Evolutionary conservation across 352 stramenopile genomes (phyloP), one percentile per base, ranked within the genome.

Genomic region (Globisporangium nodosum): DNA sequence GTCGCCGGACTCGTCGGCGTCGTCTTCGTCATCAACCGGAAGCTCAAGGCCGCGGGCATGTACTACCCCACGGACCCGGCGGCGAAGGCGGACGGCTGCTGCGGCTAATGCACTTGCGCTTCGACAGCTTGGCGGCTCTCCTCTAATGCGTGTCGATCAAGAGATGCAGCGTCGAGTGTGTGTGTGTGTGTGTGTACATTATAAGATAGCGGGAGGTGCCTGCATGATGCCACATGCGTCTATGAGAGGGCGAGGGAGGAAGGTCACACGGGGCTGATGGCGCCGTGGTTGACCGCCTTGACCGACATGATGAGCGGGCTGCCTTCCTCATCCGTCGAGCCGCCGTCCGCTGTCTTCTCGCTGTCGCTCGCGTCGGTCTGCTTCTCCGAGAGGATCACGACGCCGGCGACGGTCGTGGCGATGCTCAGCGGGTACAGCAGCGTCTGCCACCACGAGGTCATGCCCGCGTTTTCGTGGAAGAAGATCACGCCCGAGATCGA

Each of bases 401-500:
- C 85, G 18, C 84, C 84, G 2, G 77, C 76, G 60, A 94, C 77
- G 0, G 84, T 94, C 21, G 78, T 91, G 60, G 81, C 60, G 62
- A 94, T 92, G 58, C 78, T 89, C 40, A 87, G 52, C 2, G 84
- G 84, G 59, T 94, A 94, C 50, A 94, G 49, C 46, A 78, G 60
- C 45, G 75, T 64, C 64, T 94, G 84, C 84, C 84, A 94, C 81
- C 80, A 94, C 48, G 77, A 70, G 51, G 78, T 81, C 79, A 94
- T 94, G 50, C 78, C 85, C 2, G 76, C 65, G 58, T 83, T 90
- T 73, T 94, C 85, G 58, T 91, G 81, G 71, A 94, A 94, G 64
- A 94, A 94, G 54, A 94, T 88, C 46, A 94, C 83, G 6, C 85
- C 85, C 3, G 81, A 92, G 62, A 94, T 71, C 52, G 85, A 92